These are phyloP conservation scores for Mycena maculata DNA, from an alignment of 768 basidiomycete genomes.

Conservation along the genomic window DNA sequence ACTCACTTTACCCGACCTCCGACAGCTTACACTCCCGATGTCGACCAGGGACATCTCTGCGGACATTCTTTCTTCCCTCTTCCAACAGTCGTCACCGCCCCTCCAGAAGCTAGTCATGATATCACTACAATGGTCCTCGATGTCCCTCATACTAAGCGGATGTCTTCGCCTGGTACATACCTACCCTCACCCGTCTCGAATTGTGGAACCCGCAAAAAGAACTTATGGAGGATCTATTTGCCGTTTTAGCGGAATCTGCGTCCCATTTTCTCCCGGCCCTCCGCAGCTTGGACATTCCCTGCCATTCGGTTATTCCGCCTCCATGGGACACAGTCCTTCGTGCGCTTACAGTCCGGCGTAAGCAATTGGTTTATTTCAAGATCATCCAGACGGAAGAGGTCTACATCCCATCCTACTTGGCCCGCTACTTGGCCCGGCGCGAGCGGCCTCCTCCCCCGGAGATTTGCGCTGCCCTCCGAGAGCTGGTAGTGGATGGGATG, in stretches of 20 bases:
- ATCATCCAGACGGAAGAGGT: neutral
- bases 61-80: neutral
- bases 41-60: too few relatives aligned
- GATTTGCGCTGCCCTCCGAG: neutral
- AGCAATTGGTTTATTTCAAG: neutral
- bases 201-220: neutral
- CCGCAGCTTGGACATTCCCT: neutral
- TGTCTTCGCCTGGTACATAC: neutral
- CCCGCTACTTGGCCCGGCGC: too few relatives aligned
- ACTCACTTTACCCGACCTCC: neutral
- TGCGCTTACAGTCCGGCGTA: neutral
- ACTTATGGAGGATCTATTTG: neutral
- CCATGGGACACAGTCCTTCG: neutral
- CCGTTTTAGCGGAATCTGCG: neutral
- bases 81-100: slow-evolving; percentile 4
- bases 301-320: neutral
- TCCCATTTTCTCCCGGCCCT: neutral
- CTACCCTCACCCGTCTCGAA: neutral
- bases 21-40: neutral
- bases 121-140: too few relatives aligned
- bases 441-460: too few relatives aligned
- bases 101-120: neutral
- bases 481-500: neutral
- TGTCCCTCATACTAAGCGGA: neutral
- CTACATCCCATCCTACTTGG: too few relatives aligned